These are phyloP conservation scores for Draba incana DNA, from an alignment of 345 rosid genomes.

Conservation along the genomic window DNA sequence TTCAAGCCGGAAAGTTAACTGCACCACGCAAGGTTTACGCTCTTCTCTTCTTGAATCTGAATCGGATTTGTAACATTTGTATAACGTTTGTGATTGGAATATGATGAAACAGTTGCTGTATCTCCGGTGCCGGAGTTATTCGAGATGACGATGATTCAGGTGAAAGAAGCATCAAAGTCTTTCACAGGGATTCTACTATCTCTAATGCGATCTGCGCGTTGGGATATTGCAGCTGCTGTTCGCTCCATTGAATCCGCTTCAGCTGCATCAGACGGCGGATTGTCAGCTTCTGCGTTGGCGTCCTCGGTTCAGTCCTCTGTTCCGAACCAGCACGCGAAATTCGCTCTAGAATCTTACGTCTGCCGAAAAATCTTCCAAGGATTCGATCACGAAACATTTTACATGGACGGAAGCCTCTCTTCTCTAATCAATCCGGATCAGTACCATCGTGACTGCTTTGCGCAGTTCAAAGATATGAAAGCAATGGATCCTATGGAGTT, in stretches of 20 bases:
- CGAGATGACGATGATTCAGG: constrained; percentile 65
- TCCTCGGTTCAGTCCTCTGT: constrained; percentile 57
- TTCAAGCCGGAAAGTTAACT: constrained; percentile 75
- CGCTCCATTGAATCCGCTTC: constrained; percentile 89
- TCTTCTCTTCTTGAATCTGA: constrained; percentile 7
- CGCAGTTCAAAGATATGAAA: constrained; percentile 88
- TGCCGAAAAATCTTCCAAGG: constrained; percentile 78
- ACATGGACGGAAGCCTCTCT: constrained; percentile 87
- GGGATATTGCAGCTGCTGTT: constrained; percentile 94
- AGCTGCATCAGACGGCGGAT: constrained; percentile 39
- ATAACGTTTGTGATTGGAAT: constrained; percentile 6
- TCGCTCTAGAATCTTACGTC: constrained; percentile 80
- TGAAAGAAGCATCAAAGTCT: constrained; percentile 77
- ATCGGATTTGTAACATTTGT: not conserved
- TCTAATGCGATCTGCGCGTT: constrained; percentile 83
- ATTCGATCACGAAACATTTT: constrained; percentile 91
- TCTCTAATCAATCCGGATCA: constrained; percentile 83
- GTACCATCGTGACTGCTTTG: constrained; percentile 80
- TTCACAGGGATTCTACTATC: constrained; percentile 79
- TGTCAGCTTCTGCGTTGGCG: constrained; percentile 44
- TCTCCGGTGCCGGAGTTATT: constrained; percentile 83
- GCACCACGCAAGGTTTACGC: constrained; percentile 50
- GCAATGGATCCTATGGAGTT: constrained; percentile 91
- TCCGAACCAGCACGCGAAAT: constrained; percentile 76
- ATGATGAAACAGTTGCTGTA: constrained; percentile 56